Conservation (phyloP, 495 filamentous ascomycete species). For the Coniosporium apollinis region DNA sequence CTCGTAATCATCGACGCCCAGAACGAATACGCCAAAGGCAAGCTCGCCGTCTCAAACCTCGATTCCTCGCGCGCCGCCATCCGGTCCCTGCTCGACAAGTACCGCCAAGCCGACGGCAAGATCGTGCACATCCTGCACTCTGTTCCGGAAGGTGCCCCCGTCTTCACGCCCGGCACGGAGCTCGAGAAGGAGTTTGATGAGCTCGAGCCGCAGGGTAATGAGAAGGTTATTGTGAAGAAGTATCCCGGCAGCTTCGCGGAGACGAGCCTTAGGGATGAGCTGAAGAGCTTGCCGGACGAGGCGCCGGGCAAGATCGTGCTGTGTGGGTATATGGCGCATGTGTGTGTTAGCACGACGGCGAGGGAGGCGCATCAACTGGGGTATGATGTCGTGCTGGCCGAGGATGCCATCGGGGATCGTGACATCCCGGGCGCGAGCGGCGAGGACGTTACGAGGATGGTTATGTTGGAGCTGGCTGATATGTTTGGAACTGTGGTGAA, state of each 20-base stretch:
- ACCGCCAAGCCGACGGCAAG: constrained; percentile 30
- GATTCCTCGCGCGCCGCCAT: constrained; percentile 30
- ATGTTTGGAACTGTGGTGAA: constrained; percentile 22
- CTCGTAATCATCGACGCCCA: constrained; percentile 51
- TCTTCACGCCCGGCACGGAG: constrained; percentile 39
- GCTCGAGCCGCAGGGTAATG: constrained; percentile 28
- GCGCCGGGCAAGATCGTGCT: constrained; percentile 33
- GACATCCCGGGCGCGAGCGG: constrained; percentile 34
- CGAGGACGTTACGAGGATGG: constrained; percentile 20
- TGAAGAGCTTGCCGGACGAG: constrained; percentile 18
- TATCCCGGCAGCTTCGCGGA: constrained; percentile 31
- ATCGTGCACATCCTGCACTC: constrained; percentile 42
- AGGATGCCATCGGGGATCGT: constrained; percentile 41
- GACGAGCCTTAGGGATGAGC: constrained; percentile 28
- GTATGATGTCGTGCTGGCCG: constrained; percentile 39
- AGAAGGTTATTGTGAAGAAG: constrained; percentile 32
- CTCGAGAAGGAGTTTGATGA: constrained; percentile 38
- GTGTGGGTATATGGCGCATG: constrained; percentile 42
- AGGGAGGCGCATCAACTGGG: constrained; percentile 36
- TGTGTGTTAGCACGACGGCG: constrained; percentile 44
- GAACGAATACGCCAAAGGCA: constrained; percentile 41
- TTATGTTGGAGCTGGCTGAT: constrained; percentile 21
- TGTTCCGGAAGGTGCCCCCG: constrained; percentile 37
- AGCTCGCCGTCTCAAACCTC: constrained; percentile 34
- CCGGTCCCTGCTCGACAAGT: constrained; percentile 30